Conservation (phyloP, 2,329 filamentous ascomycete genomes). For the Ustulina deusta region DNA sequence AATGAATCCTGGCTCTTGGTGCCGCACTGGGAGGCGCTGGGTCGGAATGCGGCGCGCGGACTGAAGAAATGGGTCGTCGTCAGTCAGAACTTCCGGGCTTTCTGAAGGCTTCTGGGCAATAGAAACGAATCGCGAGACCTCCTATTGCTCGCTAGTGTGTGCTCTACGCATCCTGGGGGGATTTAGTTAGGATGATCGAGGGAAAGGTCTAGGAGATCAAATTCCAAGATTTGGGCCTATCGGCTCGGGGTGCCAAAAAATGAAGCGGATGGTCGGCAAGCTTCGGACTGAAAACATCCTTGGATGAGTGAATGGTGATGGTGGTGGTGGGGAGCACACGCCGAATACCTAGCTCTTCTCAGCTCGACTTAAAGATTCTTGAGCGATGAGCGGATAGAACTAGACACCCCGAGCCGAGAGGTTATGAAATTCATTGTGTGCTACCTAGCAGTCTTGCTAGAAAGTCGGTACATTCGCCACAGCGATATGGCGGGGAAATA, state of each 20-base stretch:
- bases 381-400: background rate
- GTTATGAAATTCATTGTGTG: background rate
- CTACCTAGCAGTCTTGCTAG: background rate
- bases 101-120: slow-evolving; percentile 50
- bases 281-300: background rate
- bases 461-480: background rate
- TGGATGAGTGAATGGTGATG: background rate
- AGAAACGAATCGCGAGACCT: background rate
- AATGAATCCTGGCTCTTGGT: slow-evolving; percentile 85
- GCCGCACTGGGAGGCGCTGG: slow-evolving; percentile 74
- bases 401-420: background rate
- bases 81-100: slow-evolving; percentile 76
- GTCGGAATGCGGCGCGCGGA: slow-evolving; percentile 64
- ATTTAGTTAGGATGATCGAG: background rate
- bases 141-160: background rate
- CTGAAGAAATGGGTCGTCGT: slow-evolving; percentile 73
- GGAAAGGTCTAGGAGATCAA: background rate
- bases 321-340: background rate
- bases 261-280: too few species aligned
- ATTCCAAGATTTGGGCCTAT: background rate
- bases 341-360: background rate
- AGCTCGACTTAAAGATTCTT: background rate
- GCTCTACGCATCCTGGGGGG: background rate
- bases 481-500: background rate
- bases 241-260: background rate